Evolutionary conservation across 163 green algal species (phyloP), one percentile per base, ranked within the genome.

Genomic region (Coccomyxa subellipsoidea): DNA sequence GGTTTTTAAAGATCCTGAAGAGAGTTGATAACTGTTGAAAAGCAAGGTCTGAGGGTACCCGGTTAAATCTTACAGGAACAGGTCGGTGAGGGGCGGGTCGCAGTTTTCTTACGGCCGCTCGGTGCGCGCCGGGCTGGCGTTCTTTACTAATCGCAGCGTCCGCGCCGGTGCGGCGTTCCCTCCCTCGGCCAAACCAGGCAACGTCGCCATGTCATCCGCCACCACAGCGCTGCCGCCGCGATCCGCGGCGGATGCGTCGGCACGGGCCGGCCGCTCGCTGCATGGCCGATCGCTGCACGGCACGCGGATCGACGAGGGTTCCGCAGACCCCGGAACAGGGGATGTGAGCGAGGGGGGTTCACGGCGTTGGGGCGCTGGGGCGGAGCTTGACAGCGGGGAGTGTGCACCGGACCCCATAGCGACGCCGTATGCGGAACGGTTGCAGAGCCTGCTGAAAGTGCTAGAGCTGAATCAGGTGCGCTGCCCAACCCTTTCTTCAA

Each of bases 381-480:
- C 47, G 21, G 4, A 59, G 21, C 47, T 18, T 8, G 5, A 12
- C 8, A 54, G 72, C 4, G 23, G 15, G 12, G 29, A 40, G 9
- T 10, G 9, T 2, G 0, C 72, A 25, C 72, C 32, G 25, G 36
- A 34, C 23, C 34, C 23, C 72, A 40, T 59, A 71, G 36, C 29
- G 34, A 8, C 38, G 81, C 40, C 35, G 76, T 21, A 76, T 81
- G 88, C 86, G 18, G 90, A 91, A 77, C 83, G 81, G 18, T 84
- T 91, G 54, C 32, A 84, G 0, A 15, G 70, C 59, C 78, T 84
- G 31, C 86, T 91, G 82, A 38, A 85, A 25, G 82, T 88, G n/a
- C 72, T 80, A 2, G 82, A 91, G 81, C 69, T 91, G 76, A 83
- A 91, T 66, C 80, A 84, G 69, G 35, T 91, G 70, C 82, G 90